These are phyloP conservation scores for Linanthus parryae DNA, from an alignment of 148 eudicot species.

Conservation along the genomic window DNA sequence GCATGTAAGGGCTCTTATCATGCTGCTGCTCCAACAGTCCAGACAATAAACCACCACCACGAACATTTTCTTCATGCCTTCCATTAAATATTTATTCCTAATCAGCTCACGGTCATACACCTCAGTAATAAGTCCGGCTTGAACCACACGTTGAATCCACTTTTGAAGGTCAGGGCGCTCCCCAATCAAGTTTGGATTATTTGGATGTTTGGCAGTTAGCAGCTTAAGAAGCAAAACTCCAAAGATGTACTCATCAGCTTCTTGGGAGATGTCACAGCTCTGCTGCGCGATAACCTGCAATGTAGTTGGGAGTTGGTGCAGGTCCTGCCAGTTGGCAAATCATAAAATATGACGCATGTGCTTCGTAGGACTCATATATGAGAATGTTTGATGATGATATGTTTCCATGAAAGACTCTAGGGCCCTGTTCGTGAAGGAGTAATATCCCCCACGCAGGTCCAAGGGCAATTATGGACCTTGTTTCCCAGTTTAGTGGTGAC, in stretches of 20 bases:
- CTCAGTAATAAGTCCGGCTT: slow-evolving; percentile 75
- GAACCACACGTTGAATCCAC: slow-evolving; percentile 86
- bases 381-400: slow-evolving; percentile 82
- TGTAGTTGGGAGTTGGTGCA: slow-evolving; percentile 48
- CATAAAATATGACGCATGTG: slow-evolving; percentile 75
- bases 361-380: slow-evolving; percentile 55
- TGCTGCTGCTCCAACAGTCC: slow-evolving; percentile 77
- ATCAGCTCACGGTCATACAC: slow-evolving; percentile 82
- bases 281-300: slow-evolving; percentile 82
- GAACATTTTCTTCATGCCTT: slow-evolving; percentile 76
- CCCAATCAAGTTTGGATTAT: slow-evolving; percentile 48
- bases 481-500: slow-evolving; percentile 88
- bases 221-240: slow-evolving; percentile 74
- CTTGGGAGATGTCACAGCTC: slow-evolving; percentile 73
- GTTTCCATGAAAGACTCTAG: slow-evolving; percentile 71
- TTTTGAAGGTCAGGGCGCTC: slow-evolving; percentile 87
- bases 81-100: slow-evolving; percentile 59
- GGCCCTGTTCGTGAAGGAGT: slow-evolving; percentile 58
- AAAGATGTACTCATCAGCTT: slow-evolving; percentile 79
- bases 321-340: slow-evolving; percentile 67
- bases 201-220: slow-evolving; percentile 80
- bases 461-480: slow-evolving; percentile 63
- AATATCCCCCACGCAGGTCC: slow-evolving; percentile 77
- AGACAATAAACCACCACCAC: slow-evolving; percentile 73
- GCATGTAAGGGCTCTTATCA: slow-evolving; percentile 68